Conservation (phyloP, 257 asterid species). For the Ilex asprella region DNA sequence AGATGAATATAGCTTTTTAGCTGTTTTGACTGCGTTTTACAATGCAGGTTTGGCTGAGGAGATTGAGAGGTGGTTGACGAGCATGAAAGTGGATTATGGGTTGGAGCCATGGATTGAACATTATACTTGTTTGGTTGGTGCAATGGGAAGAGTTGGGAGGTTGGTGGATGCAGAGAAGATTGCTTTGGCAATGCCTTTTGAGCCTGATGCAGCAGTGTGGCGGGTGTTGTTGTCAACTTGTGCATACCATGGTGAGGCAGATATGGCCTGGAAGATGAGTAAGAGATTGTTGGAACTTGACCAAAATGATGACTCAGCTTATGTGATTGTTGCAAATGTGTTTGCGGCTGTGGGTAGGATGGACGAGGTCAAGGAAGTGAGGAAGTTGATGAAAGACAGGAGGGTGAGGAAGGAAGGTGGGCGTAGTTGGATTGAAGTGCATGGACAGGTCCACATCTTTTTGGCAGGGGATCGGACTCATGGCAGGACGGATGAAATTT, state of each 20-base stretch:
- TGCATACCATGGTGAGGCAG: conserved; percentile 23
- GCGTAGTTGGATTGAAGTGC: conserved; percentile 71
- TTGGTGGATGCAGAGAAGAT: conserved; percentile 66
- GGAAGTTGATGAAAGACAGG: conserved; percentile 63
- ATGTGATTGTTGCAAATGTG: conserved; percentile 57
- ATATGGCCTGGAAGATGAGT: conserved; percentile 50
- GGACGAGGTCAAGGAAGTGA: conserved; percentile 52
- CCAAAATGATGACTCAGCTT: conserved; percentile 75
- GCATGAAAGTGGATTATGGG: conserved; percentile 37
- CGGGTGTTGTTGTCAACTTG: conserved; percentile 47
- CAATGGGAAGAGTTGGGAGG: conserved; percentile 51
- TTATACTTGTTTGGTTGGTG: conserved; percentile 66
- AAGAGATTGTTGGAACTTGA: conserved; percentile 48
- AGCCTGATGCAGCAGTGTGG: conserved; percentile 86
- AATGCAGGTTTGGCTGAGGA: conserved; percentile 52
- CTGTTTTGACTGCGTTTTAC: conserved; percentile 47
- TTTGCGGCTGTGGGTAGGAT: conserved; percentile 43
- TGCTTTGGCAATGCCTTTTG: conserved; percentile 53
- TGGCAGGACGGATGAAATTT: conserved; percentile 48
- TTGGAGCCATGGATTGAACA: conserved; percentile 66
- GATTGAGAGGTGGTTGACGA: conserved; percentile 52
- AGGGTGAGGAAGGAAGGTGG: conserved; percentile 61
- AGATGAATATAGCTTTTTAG: conserved; percentile 63
- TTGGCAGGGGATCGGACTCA: conserved; percentile 61
- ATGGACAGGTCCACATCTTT: conserved; percentile 52